phyloP scores from a whole-genome alignment of 2,329 filamentous ascomycete species.

The Trichoderma lentiforme region DNA sequence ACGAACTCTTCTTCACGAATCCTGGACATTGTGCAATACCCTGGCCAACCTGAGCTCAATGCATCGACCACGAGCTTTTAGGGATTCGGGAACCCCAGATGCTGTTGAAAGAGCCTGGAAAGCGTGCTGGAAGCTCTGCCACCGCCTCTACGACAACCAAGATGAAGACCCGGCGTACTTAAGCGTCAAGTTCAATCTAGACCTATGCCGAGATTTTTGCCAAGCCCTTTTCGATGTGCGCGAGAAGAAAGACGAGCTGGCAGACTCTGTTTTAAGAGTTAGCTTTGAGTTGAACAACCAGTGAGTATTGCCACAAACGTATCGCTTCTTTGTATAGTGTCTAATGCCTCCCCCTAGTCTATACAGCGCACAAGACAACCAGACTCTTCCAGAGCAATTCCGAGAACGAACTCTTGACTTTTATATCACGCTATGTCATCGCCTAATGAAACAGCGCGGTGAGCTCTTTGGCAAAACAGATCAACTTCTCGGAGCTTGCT shows the following conservation, averaged over 20 bases:
- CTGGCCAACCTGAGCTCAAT: conserved; percentile 80
- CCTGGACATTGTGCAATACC: conserved; percentile 92
- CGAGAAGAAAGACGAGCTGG: conserved; percentile 69
- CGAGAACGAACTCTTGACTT: conserved; percentile 88
- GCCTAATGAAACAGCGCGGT: conserved; percentile 90
- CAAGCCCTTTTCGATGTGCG: conserved; percentile 87
- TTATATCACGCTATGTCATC: conserved; percentile 88
- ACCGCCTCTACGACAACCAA: conserved; percentile 78
- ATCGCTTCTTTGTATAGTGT: not conserved
- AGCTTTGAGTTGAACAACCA: conserved; percentile 96
- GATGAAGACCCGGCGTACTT: conserved; percentile 66
- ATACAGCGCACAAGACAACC: conserved; percentile 82
- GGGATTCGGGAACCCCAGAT: conserved; percentile 68
- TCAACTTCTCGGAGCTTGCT: conserved; percentile 78
- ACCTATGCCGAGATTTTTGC: conserved; percentile 88
- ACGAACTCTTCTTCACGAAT: conserved; percentile 76
- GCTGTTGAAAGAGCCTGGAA: conserved; percentile 88
- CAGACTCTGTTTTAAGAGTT: conserved; percentile 84
- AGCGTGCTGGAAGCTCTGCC: conserved; percentile 89
- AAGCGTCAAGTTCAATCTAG: conserved; percentile 71
- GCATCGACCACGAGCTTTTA: conserved; percentile 76
- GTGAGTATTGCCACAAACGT: conserved; percentile 37
- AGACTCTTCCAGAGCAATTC: conserved; percentile 79
- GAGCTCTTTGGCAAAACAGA: conserved; percentile 79
- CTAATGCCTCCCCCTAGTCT: conserved; percentile 48